phyloP scores from a whole-genome alignment of 805 yeast species.

The Cyberlindnera galapagoensis region DNA sequence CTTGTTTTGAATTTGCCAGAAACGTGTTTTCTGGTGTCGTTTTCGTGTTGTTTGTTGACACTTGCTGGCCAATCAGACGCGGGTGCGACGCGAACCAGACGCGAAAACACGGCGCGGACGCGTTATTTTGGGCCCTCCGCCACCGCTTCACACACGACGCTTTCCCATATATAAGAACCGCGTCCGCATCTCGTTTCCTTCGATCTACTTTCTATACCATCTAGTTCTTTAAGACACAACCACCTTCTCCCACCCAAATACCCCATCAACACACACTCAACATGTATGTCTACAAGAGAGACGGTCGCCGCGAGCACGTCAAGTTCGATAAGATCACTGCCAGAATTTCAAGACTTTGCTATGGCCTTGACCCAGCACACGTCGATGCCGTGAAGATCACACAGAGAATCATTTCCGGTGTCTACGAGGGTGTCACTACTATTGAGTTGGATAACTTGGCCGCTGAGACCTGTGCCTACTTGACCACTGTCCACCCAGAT shows the following conservation, averaged over 20 bases:
- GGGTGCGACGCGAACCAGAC: conserved; percentile 8
- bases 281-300: conserved; percentile 87
- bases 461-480: conserved; percentile 95
- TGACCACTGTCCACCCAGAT: conserved; percentile 97
- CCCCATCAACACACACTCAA: conserved; percentile 1
- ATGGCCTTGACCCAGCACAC: conserved; percentile 86
- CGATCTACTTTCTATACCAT: not conserved
- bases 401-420: conserved; percentile 92
- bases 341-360: conserved; percentile 85
- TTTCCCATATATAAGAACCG: not conserved
- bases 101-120: conserved; percentile 1
- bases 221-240: conserved; percentile 10
- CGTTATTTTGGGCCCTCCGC: too few relatives aligned
- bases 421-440: conserved; percentile 77
- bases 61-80: conserved; percentile 7
- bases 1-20: too few relatives aligned
- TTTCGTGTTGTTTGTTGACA: conserved; percentile 5
- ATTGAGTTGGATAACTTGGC: conserved; percentile 12
- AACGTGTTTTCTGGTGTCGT: conserved; percentile 7
- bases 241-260: not conserved
- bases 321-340: conserved; percentile 97
- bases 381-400: conserved; percentile 95
- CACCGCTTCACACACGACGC: not conserved
- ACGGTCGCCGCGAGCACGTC: conserved; percentile 91
- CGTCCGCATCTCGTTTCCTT: not conserved